A percentile compares a stretch with the other conserved stretches of the same genome.
Conservation (phyloP, 352 stramenopile species). For the Phytophthora citrophthora region DNA sequence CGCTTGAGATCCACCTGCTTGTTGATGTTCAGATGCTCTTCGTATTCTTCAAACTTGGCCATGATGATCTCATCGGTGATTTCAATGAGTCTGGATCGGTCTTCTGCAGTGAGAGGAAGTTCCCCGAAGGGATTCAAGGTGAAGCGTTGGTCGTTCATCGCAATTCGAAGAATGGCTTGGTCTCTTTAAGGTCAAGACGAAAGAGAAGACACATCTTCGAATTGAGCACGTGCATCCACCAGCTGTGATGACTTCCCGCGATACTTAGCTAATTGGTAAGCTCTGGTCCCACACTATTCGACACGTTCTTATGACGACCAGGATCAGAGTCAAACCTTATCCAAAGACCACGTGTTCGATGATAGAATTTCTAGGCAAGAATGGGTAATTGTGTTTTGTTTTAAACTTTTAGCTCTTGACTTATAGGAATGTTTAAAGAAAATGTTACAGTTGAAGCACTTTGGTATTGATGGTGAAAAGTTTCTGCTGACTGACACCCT, state of each 20-base stretch:
- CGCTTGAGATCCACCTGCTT: conserved; percentile 7
- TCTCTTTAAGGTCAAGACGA: background rate
- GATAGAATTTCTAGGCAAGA: background rate
- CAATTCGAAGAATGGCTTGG: conserved; percentile 16
- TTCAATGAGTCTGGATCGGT: background rate
- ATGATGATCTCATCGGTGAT: conserved; percentile 10
- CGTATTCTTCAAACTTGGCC: conserved; percentile 20
- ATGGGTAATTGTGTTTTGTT: no score
- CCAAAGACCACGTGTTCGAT: background rate
- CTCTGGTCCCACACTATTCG: background rate
- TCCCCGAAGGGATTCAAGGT: conserved; percentile 10
- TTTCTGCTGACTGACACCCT: no score
- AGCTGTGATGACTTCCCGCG: conserved; percentile 15
- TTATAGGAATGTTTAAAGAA: no score
- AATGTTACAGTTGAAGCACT: no score
- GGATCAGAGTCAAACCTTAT: conserved; percentile 14
- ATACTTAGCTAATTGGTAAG: conserved; percentile 1
- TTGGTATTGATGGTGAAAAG: no score
- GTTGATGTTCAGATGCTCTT: conserved; percentile 16
- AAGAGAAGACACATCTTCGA: conserved; percentile 7
- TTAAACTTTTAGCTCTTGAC: no score
- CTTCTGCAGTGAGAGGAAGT: background rate
- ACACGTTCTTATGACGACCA: conserved; percentile 20
- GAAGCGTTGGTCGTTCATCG: conserved; percentile 28
- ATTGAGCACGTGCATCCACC: conserved; percentile 2